Base-by-base conservation (phyloP, 2,329 filamentous ascomycete species). In the Plenodomus tracheiphilus region DNA sequence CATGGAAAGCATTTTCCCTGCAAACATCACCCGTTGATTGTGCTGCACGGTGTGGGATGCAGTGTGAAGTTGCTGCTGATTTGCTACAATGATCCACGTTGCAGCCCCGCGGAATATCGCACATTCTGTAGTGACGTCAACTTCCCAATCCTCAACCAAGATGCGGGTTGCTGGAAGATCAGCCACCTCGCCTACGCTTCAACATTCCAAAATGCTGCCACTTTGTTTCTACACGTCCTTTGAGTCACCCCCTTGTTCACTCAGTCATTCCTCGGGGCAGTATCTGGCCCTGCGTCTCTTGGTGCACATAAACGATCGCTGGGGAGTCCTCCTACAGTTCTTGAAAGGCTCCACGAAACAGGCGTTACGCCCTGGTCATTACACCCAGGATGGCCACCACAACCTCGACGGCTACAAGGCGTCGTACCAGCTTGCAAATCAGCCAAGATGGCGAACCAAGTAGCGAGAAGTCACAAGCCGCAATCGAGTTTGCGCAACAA, bases 401-500 rank as follows among this genome's bases (percentile, higher is more conserved):
- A 25, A 54, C 59, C n/a, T 41, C 50, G 8, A 58, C 53, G 15
- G 37, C 46, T 34, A 41, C 62, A 43, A 64, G 60, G 41, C 46
- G 62, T 15, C 38, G 36, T 17, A 21, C 47, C 17, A 22, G 50
- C 11, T 35, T 50, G 19, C 63, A 63, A 36, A 9, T 60, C 4
- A 46, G 54, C 1, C 54, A 61, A 37, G 58, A 55, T 3, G 56
- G 51, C 10, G 51, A 66, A 4, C 55, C 63, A 34, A 51, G 56
- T 25, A 64, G 56, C 41, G 60, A 62, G 1, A 72, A 70, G 34
- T 54, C 75, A 17, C 59, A 69, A 35, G 62, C 67, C 18, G 82
- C 81, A 19, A 74, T 81, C 42, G 78, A 84, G 37, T 89, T 85
- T 59, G 75, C 81, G 1, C 76, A 80, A 6, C 86, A 90, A 65